A percentile compares a stretch with the other conserved stretches of the same genome.
phyloP scores from a whole-genome alignment of 805 yeast species.

The Candida manassasensis region DNA sequence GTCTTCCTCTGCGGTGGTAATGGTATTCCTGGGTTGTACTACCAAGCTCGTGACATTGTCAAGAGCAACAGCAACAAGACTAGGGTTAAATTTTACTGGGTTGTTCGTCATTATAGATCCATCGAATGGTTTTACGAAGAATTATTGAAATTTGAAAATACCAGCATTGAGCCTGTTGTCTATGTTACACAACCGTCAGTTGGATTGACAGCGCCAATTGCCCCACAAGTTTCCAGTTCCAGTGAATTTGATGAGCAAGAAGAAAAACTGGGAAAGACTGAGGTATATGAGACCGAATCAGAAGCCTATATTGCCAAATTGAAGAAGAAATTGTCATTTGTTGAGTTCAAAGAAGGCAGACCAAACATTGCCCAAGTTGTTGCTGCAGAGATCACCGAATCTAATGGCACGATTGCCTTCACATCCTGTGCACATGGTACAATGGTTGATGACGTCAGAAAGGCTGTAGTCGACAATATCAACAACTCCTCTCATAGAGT shows the following conservation, averaged over 20 bases:
- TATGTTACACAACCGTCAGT: conserved; percentile 36
- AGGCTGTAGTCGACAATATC: conserved; percentile 19
- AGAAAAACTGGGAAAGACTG: neutral
- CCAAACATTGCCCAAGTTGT: conserved; percentile 33
- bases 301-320: conserved; percentile 1
- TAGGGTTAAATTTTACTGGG: conserved; percentile 32
- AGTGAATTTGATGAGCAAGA: conserved; percentile 2
- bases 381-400: conserved; percentile 28
- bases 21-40: conserved; percentile 38
- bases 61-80: conserved; percentile 9
- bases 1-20: conserved; percentile 36
- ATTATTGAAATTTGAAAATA: conserved; percentile 25
- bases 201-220: conserved; percentile 5
- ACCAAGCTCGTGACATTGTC: conserved; percentile 26
- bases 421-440: conserved; percentile 46
- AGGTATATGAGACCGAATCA: neutral
- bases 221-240: conserved; percentile 1
- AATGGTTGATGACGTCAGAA: conserved; percentile 32
- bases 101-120: conserved; percentile 35
- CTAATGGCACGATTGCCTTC: conserved; percentile 39
- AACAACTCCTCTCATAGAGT: conserved; percentile 20
- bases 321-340: conserved; percentile 19
- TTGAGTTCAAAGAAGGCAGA: conserved; percentile 41
- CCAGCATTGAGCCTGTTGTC: conserved; percentile 33
- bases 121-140: conserved; percentile 38